Percentiles rank a stretch among this genome's conserved stretches.
Evolutionary conservation across 495 filamentous ascomycete species (phyloP).

Genomic region (Daldinia concentrica): DNA sequence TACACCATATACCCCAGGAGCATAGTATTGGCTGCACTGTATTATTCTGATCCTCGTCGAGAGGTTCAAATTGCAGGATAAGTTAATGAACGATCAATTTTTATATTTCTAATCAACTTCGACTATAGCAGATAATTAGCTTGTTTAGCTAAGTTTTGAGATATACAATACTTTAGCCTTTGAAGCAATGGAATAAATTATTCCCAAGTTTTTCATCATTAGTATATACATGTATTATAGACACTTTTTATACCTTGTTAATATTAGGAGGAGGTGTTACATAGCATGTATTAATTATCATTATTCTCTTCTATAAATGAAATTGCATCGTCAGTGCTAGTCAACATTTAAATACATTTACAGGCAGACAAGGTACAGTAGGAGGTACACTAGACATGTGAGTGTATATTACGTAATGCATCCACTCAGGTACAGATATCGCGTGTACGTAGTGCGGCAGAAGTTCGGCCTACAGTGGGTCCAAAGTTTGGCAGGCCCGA

Average conservation of each 20-base stretch:
- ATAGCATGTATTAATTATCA: background rate
- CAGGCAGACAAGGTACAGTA: too few relatives aligned
- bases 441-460: conserved; percentile 10
- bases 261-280: background rate
- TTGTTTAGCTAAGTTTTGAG: conserved; percentile 12
- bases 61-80: conserved; percentile 26
- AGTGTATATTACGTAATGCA: background rate
- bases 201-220: background rate
- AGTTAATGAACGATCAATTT: conserved; percentile 25
- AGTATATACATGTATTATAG: conserved; percentile 1
- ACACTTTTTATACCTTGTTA: background rate
- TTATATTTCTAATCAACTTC: conserved; percentile 23
- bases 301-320: background rate
- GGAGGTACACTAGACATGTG: too few relatives aligned
- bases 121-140: conserved; percentile 10
- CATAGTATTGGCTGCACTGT: conserved; percentile 31
- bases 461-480: conserved; percentile 27
- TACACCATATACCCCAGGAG: conserved; percentile 41
- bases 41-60: conserved; percentile 8
- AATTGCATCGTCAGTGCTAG: background rate
- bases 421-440: background rate
- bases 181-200: background rate
- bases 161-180: conserved; percentile 6
- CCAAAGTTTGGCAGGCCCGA: conserved; percentile 18
- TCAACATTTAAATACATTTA: background rate